A percentile compares a stretch with the other conserved stretches of the same genome.
Evolutionary conservation across 768 basidiomycete genomes (phyloP).

Genomic region (Auricularia sp.): DNA sequence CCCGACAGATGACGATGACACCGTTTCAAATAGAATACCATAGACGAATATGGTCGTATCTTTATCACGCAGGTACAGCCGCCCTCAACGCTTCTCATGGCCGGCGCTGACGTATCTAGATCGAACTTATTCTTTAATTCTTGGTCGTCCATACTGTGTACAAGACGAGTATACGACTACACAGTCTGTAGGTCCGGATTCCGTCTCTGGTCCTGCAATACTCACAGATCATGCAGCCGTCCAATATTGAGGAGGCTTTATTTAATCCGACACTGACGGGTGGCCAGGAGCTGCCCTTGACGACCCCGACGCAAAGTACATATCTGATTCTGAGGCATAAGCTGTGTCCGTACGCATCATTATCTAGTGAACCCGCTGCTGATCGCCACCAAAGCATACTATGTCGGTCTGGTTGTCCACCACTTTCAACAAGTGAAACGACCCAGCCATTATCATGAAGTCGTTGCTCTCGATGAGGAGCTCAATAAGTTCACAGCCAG

Average conservation of each 20-base stretch:
- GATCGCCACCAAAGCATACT: not conserved
- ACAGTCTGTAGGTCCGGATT: constrained; percentile 21
- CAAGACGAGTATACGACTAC: constrained; percentile 86
- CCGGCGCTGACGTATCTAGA: not conserved
- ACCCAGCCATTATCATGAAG: constrained; percentile 73
- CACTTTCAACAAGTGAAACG: constrained; percentile 83
- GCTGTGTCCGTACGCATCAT: not conserved
- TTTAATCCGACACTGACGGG: not conserved
- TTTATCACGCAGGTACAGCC: constrained; percentile 74
- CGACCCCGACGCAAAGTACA: constrained; percentile 1
- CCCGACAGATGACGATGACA: constrained; percentile 43
- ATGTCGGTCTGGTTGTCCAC: constrained; percentile 80
- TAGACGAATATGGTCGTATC: constrained; percentile 83
- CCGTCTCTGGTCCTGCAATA: not conserved
- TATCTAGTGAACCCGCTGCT: not conserved
- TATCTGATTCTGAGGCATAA: not conserved
- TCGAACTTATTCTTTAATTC: not conserved
- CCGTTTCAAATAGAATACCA: constrained; percentile 77
- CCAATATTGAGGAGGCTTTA: not conserved
- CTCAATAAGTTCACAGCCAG: constrained; percentile 62
- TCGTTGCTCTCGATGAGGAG: constrained; percentile 72
- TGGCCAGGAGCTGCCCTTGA: not conserved
- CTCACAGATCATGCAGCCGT: not conserved
- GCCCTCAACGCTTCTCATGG: not conserved
- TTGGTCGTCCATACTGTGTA: constrained; percentile 27